Percentiles rank a stretch among this genome's conserved stretches.
Evolutionary conservation across 768 basidiomycete genomes (phyloP).

Genomic region (Tulasnella sp.): DNA sequence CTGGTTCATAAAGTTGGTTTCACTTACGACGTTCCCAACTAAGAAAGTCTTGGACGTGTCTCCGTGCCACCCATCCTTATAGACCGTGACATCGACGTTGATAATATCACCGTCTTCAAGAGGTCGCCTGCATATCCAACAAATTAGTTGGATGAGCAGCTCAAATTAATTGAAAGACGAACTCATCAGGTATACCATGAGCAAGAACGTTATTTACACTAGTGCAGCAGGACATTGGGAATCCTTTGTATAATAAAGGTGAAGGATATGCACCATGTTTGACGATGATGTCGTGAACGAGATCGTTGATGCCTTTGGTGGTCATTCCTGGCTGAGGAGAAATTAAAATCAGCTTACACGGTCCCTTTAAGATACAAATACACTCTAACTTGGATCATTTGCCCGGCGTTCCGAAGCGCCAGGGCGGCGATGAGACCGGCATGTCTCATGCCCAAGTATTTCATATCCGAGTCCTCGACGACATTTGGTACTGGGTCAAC

Average conservation of each 20-base stretch:
- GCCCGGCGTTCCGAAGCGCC: not conserved
- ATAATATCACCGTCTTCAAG: slow-evolving; percentile 78
- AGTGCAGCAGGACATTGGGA: slow-evolving; percentile 72
- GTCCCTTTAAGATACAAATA: not conserved
- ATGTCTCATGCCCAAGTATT: slow-evolving; percentile 1
- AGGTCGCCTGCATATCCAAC: slow-evolving; percentile 47
- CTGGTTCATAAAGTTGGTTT: not conserved
- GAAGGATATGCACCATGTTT: slow-evolving; percentile 74
- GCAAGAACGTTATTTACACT: slow-evolving; percentile 82
- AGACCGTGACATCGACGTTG: slow-evolving; percentile 83
- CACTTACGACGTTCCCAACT: slow-evolving; percentile 64
- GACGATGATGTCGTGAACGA: slow-evolving; percentile 65
- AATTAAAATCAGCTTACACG: not conserved
- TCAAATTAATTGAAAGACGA: slow-evolving; percentile 26
- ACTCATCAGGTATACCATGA: slow-evolving; percentile 92
- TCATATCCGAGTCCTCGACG: not conserved
- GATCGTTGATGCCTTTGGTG: slow-evolving; percentile 64
- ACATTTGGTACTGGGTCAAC: not conserved
- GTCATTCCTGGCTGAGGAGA: slow-evolving; percentile 53
- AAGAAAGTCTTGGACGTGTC: slow-evolving; percentile 82
- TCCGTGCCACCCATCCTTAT: slow-evolving; percentile 76
- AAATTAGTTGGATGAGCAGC: not conserved
- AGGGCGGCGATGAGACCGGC: slow-evolving; percentile 5
- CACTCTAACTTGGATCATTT: slow-evolving; percentile 8
- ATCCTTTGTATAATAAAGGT: slow-evolving; percentile 66